These are phyloP conservation scores for Penicillium digitatum DNA, from an alignment of 2,329 filamentous ascomycete genomes.

Conservation along the genomic window DNA sequence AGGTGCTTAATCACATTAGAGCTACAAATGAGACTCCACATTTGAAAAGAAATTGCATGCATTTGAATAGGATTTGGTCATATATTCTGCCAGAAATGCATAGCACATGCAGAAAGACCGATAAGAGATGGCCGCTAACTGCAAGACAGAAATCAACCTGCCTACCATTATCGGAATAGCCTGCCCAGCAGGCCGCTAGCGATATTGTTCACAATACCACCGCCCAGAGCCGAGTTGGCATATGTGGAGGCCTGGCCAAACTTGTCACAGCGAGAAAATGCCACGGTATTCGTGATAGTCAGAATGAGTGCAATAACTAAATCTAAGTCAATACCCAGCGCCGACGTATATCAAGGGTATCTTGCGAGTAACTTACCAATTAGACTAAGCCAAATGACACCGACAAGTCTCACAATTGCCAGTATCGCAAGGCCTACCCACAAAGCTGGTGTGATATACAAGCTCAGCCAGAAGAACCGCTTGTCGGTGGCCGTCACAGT, in stretches of 20 bases:
- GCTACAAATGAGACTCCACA: background rate
- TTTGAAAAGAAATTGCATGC: background rate
- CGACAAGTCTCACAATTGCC: constrained; percentile 45
- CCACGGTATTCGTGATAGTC: constrained; percentile 51
- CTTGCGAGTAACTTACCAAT: constrained; percentile 42
- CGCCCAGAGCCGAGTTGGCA: constrained; percentile 53
- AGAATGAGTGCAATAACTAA: constrained; percentile 48
- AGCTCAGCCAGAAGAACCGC: constrained; percentile 51
- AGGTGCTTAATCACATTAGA: background rate
- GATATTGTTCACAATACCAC: constrained; percentile 53
- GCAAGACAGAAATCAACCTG: background rate
- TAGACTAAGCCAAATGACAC: constrained; percentile 50
- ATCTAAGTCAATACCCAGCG: background rate
- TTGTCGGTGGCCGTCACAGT: constrained; percentile 48
- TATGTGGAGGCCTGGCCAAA: constrained; percentile 57
- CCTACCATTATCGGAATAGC: constrained; percentile 45
- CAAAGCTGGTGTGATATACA: constrained; percentile 47
- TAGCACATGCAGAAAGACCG: background rate
- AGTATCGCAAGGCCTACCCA: constrained; percentile 49
- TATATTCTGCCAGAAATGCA: constrained; percentile 6
- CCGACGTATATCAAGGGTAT: background rate
- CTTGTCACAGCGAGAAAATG: constrained; percentile 51
- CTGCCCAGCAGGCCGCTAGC: constrained; percentile 54
- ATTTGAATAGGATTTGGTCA: constrained; percentile 6
- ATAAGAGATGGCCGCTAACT: background rate